phyloP scores from a whole-genome alignment of 345 rosid genomes.

The Euphorbia tirucalli region DNA sequence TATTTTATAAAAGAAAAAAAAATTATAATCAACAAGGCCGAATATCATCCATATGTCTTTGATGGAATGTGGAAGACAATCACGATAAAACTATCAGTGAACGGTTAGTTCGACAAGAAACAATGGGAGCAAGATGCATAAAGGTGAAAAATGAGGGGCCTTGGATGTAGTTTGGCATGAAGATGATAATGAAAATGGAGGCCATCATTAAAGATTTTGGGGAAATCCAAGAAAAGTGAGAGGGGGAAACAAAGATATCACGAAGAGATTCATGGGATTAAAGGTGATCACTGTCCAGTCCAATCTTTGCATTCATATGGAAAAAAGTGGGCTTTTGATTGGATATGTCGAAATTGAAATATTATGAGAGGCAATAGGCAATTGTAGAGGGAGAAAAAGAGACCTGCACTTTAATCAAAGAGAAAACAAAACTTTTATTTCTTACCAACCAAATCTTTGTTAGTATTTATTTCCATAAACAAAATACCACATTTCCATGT shows the following conservation, averaged over 20 bases:
- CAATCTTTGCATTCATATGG: constrained; percentile 14
- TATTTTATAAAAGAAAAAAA: too few relatives aligned
- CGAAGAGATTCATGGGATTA: constrained; percentile 41
- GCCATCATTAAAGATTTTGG: constrained; percentile 13
- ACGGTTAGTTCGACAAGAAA: too few relatives aligned
- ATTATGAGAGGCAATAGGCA: constrained; percentile 1
- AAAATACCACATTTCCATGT: too few relatives aligned
- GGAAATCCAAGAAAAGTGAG: constrained; percentile 7
- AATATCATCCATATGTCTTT: too few relatives aligned
- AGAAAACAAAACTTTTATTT: neutral
- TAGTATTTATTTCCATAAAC: too few relatives aligned
- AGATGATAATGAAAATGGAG: neutral
- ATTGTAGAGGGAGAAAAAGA: constrained; percentile 16
- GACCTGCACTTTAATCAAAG: constrained; percentile 16
- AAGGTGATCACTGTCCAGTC: constrained; percentile 31
- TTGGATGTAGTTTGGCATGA: too few relatives aligned
- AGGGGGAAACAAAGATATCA: constrained; percentile 22
- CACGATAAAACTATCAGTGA: too few relatives aligned
- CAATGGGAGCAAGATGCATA: too few relatives aligned
- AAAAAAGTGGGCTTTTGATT: constrained; percentile 36
- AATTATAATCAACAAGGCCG: too few relatives aligned
- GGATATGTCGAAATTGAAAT: constrained; percentile 29
- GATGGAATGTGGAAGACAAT: too few relatives aligned
- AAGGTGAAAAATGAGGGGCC: too few relatives aligned
- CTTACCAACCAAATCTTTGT: too few relatives aligned